phyloP scores from a whole-genome alignment of 2,329 filamentous ascomycete genomes.

The Phialophora macrospora region DNA sequence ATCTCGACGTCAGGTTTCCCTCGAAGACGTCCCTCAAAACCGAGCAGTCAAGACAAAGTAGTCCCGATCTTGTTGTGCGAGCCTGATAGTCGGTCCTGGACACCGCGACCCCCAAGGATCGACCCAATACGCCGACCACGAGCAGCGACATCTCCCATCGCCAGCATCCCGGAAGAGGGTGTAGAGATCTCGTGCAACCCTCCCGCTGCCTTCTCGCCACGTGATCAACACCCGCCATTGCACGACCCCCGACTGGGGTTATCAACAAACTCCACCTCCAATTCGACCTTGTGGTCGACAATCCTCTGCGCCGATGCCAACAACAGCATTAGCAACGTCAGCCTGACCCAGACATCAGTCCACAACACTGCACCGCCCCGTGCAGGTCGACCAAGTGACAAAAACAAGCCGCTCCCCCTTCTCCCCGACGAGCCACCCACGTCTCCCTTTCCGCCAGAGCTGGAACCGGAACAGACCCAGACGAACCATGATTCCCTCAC shows the following conservation, averaged over 20 bases:
- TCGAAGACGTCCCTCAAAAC: not conserved
- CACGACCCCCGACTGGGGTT: too few species aligned
- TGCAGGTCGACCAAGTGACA: not conserved
- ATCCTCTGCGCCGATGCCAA: not conserved
- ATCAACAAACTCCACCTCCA: not conserved
- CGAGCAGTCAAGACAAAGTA: not conserved
- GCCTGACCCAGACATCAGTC: not conserved
- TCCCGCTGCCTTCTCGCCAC: not conserved
- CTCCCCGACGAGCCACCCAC: not conserved
- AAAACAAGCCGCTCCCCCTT: slow-evolving; percentile 1
- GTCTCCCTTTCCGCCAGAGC: not conserved
- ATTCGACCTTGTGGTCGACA: not conserved
- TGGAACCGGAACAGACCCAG: not conserved
- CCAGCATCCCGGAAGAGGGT: not conserved
- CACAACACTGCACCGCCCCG: not conserved
- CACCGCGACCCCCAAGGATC: not conserved
- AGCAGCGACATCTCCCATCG: not conserved
- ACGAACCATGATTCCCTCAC: not conserved
- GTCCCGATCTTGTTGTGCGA: not conserved
- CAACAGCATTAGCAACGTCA: not conserved
- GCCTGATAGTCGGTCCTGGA: not conserved
- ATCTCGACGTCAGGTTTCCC: not conserved
- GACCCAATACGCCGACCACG: not conserved
- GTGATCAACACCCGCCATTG: not conserved
- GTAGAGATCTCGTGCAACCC: not conserved